Evolutionary conservation across 176 grass and related monocot species (phyloP).

Genomic region (Phoenix roebelenii): DNA sequence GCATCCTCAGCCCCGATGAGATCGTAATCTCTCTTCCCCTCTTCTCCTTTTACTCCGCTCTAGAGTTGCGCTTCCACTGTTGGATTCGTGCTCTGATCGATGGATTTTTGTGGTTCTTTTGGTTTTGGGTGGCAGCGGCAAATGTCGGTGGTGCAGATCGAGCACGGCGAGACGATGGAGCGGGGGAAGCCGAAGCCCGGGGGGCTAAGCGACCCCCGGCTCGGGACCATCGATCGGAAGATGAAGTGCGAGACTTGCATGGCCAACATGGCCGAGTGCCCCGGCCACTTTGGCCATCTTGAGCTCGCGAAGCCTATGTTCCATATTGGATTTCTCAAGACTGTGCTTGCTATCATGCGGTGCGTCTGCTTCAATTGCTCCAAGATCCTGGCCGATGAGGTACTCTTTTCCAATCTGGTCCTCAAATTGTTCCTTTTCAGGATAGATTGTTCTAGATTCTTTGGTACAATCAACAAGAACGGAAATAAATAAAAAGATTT

Average conservation of each 20-base stretch:
- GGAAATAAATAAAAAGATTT: too few species aligned
- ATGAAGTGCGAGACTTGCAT: conserved; percentile 97
- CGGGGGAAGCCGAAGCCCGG: conserved; percentile 77
- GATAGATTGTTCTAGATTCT: too few species aligned
- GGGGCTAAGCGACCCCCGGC: conserved; percentile 81
- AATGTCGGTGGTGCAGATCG: conserved; percentile 89
- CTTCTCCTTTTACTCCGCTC: not conserved
- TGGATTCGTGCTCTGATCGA: not conserved
- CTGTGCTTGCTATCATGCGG: conserved; percentile 93
- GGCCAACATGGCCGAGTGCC: conserved; percentile 93
- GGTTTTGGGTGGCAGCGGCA: conserved; percentile 56
- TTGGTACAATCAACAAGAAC: too few species aligned
- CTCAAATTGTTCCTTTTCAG: too few species aligned
- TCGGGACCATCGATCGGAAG: conserved; percentile 90
- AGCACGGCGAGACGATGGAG: conserved; percentile 95
- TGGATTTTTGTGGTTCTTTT: not conserved
- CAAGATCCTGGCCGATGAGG: conserved; percentile 96
- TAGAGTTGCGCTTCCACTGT: not conserved
- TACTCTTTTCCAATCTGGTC: conserved; percentile 3
- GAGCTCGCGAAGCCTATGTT: conserved; percentile 98
- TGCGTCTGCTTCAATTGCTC: conserved; percentile 99
- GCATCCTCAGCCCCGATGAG: conserved; percentile 95
- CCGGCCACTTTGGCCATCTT: conserved; percentile 95
- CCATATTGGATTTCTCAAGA: conserved; percentile 93
- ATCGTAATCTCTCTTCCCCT: conserved; percentile 57